Conservation (phyloP, 73 alveolate species). For the Paramecium tetraurelia region DNA sequence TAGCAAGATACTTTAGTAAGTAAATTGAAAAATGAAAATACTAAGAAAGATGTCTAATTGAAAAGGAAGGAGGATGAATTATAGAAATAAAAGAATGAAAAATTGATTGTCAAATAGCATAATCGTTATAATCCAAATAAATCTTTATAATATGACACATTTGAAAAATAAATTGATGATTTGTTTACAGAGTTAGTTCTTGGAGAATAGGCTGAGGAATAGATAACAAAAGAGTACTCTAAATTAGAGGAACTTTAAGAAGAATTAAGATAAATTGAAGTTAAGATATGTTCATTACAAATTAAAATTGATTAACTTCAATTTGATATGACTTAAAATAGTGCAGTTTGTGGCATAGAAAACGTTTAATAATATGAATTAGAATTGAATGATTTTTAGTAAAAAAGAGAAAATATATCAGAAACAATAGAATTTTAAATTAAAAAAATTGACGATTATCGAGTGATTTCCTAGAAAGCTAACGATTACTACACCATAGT, state of each 20-base stretch:
- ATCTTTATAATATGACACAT: neutral
- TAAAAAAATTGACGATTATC: neutral
- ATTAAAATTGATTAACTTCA: neutral
- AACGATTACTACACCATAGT: constrained; percentile 2
- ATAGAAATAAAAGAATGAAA: neutral
- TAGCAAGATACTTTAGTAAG: neutral
- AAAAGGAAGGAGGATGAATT: constrained; percentile 36
- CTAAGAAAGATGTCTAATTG: neutral
- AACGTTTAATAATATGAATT: neutral
- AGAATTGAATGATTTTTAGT: neutral
- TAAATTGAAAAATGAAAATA: neutral
- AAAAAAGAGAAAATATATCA: neutral
- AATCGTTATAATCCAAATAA: neutral
- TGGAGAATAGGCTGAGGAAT: constrained; percentile 10
- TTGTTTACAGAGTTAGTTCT: neutral
- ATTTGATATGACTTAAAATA: neutral
- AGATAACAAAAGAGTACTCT: neutral
- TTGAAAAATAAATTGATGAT: constrained; percentile 16
- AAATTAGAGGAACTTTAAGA: neutral
- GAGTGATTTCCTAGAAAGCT: neutral
- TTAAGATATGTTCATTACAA: neutral
- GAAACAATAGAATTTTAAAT: neutral
- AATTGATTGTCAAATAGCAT: neutral
- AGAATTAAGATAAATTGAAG: neutral
- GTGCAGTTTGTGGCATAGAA: neutral